Base-by-base conservation (phyloP, 208 protist genomes). In the Leishmania martiniquensis region DNA sequence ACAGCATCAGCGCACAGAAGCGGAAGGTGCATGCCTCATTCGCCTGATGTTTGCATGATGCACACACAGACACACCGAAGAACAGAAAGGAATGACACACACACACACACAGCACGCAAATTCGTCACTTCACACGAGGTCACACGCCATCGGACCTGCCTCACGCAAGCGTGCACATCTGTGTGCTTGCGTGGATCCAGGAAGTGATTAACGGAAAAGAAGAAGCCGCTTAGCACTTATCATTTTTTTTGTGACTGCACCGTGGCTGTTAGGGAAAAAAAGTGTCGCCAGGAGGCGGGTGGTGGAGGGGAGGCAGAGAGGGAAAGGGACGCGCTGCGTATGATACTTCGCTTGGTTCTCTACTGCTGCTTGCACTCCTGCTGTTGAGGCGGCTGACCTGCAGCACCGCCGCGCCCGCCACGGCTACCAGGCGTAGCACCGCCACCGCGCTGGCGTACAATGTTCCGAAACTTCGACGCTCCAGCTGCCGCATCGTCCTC, bases 321-420 rank as follows among this genome's bases (percentile, higher is more conserved):
- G 0, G 59, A 0, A 29, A 72, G 49, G 42, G 72, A 77, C 66
- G 45, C 75, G 42, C 51, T 75, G 67, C 57, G 20, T 22, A 68
- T 25, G 20, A 63, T 32, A 15, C 69, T 45, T 62, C 60, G 3
- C 47, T 66, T 9, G 65, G n/a, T n/a, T 37, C n/a, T 3, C 77
- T 91, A 95, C 82, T 95, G 91, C 74, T 95, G 89, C 76, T 93
- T 90, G 91, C 91, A 95, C 32, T 95, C 88, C 82, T 87, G 81
- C 75, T 86, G 73, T 17, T 82, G 75, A n/a, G 72, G 71, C 47
- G 57, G 74, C 49, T 54, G 52, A 34, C 75, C 52, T 9, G 49
- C 60, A 42, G 55, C 60, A 60, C 71, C 77, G 54, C 70, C 32
- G 22, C 55, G 34, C 15, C 76, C 67, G 45, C 42, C 72, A 72